A percentile compares a stretch with the other conserved stretches of the same genome.
Conservation (phyloP, 805 yeast species). For the Suhomyces xylopsoci region DNA sequence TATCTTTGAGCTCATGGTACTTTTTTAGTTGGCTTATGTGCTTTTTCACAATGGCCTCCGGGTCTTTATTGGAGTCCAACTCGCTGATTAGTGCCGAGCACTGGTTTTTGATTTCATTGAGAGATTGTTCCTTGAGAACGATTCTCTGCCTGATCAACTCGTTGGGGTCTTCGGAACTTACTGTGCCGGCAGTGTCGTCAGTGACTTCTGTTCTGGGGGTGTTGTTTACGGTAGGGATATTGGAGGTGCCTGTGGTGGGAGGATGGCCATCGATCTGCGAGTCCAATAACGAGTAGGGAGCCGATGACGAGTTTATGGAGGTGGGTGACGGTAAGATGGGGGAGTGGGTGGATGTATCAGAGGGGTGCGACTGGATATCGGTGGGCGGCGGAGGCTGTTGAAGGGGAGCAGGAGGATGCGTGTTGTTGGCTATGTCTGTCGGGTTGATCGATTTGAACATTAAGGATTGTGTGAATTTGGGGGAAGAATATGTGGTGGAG, state of each 20-base stretch:
- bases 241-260: not conserved
- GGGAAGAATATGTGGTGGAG: too few relatives aligned
- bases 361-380: not conserved
- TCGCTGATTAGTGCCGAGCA: conserved; percentile 31
- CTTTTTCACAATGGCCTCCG: conserved; percentile 43
- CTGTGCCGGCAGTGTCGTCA: not conserved
- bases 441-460: conserved; percentile 5
- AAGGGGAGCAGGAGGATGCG: conserved; percentile 5
- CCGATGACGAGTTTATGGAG: not conserved
- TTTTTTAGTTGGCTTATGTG: conserved; percentile 53
- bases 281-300: not conserved
- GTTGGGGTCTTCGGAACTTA: not conserved
- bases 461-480: not conserved
- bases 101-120: conserved; percentile 32
- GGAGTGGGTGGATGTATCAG: not conserved
- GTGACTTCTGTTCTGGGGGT: conserved; percentile 5
- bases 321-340: conserved; percentile 1
- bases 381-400: conserved; percentile 1
- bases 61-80: conserved; percentile 29
- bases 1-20: conserved; percentile 64
- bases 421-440: conserved; percentile 6
- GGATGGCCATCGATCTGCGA: not conserved
- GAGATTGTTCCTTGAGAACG: conserved; percentile 13
- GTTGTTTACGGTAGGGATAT: conserved; percentile 5
- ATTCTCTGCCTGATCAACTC: conserved; percentile 5